Percentiles rank a stretch among this genome's conserved stretches.
These are phyloP conservation scores for Yarrowia yakushimensis DNA, from an alignment of 805 yeast genomes.

Conservation along the genomic window DNA sequence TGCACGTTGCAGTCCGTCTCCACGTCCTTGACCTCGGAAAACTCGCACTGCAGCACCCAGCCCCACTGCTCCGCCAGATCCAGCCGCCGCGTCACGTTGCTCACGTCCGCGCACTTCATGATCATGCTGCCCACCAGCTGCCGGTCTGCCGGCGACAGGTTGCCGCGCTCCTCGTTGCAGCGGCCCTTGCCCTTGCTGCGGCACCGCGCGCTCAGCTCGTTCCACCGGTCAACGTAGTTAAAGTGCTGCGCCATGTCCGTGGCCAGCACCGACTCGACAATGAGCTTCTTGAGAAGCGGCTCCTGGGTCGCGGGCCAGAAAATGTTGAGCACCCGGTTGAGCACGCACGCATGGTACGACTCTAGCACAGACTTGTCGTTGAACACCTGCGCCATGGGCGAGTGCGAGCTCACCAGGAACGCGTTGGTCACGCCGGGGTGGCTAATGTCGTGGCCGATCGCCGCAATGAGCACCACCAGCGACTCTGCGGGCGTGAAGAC, in stretches of 20 bases:
- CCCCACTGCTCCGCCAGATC: slow-evolving; percentile 85
- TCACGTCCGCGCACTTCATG: slow-evolving; percentile 92
- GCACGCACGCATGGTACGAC: slow-evolving; percentile 71
- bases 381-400: slow-evolving; percentile 64
- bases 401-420: slow-evolving; percentile 53
- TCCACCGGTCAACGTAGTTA: slow-evolving; percentile 43
- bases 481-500: slow-evolving; percentile 44
- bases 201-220: not conserved
- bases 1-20: slow-evolving; percentile 41
- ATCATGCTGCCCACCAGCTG: slow-evolving; percentile 59
- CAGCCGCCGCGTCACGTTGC: slow-evolving; percentile 83
- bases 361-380: slow-evolving; percentile 72
- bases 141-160: slow-evolving; percentile 18
- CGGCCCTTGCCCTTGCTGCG: slow-evolving; percentile 1
- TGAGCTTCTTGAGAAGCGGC: slow-evolving; percentile 27
- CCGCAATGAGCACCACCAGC: slow-evolving; percentile 67
- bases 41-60: slow-evolving; percentile 69
- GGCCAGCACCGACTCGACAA: slow-evolving; percentile 54
- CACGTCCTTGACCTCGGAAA: slow-evolving; percentile 59
- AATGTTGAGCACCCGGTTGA: slow-evolving; percentile 48
- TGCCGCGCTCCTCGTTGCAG: slow-evolving; percentile 13
- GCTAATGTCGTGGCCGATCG: slow-evolving; percentile 92
- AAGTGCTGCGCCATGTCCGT: slow-evolving; percentile 94
- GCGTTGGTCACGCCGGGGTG: slow-evolving; percentile 95
- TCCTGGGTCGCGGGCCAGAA: slow-evolving; percentile 46